These are phyloP conservation scores for Calonectria fujianensis DNA, from an alignment of 2,329 filamentous ascomycete genomes.

Conservation along the genomic window DNA sequence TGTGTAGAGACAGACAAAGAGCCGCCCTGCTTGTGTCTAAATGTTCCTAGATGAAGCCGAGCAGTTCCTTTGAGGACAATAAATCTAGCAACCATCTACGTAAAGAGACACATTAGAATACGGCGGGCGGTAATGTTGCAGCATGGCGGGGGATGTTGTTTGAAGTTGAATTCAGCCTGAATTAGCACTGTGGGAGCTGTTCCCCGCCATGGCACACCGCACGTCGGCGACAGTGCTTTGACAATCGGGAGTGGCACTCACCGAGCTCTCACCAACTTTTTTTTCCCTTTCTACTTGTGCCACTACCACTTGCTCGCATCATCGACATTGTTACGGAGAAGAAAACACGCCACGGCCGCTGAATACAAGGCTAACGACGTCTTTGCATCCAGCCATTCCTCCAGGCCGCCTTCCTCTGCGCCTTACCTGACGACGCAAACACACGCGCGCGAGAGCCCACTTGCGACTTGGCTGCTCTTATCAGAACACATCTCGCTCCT, in stretches of 20 bases:
- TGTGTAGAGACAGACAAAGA: not conserved
- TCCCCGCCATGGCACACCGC: not conserved
- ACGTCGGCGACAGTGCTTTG: constrained; percentile 41
- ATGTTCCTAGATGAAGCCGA: constrained; percentile 44
- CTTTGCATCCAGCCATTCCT: constrained; percentile 44
- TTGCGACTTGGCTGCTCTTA: not conserved
- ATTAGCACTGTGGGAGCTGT: constrained; percentile 43
- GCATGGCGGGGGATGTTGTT: constrained; percentile 39
- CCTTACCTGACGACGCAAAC: constrained; percentile 22
- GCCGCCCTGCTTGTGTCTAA: not conserved
- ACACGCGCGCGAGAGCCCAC: constrained; percentile 26
- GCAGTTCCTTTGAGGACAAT: constrained; percentile 56
- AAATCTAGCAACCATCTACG: constrained; percentile 49
- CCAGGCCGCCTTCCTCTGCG: constrained; percentile 26
- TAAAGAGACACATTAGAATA: constrained; percentile 53
- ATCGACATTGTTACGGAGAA: constrained; percentile 46
- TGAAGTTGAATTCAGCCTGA: constrained; percentile 2
- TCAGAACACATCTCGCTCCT: not conserved
- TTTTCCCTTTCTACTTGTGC: constrained; percentile 25
- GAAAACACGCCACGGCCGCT: constrained; percentile 13
- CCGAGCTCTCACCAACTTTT: constrained; percentile 41
- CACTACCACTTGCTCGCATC: constrained; percentile 39
- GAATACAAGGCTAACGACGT: constrained; percentile 50
- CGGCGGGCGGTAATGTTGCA: constrained; percentile 55
- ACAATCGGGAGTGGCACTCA: constrained; percentile 29